These are phyloP conservation scores for Hypoxylon sp. DNA, from an alignment of 2,329 filamentous ascomycete genomes.

Conservation along the genomic window DNA sequence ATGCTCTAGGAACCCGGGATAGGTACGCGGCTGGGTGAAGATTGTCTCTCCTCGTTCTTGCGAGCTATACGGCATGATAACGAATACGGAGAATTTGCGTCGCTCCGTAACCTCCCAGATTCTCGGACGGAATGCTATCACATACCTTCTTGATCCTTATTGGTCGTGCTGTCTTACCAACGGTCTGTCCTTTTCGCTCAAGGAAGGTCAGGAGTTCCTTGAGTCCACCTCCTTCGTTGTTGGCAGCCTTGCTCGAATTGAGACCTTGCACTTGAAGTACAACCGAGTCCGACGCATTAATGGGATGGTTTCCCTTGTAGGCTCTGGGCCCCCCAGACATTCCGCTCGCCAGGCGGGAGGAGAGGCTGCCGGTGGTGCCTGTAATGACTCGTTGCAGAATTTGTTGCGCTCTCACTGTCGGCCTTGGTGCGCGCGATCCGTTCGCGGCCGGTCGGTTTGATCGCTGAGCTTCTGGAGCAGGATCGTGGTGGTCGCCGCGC, in stretches of 20 bases:
- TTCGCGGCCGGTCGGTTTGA: slow-evolving; percentile 33
- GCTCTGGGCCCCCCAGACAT: slow-evolving; percentile 46
- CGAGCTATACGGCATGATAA: slow-evolving; percentile 55
- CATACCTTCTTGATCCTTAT: slow-evolving; percentile 84
- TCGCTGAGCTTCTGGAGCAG: slow-evolving; percentile 36
- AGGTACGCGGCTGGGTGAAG: slow-evolving; percentile 54
- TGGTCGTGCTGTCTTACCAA: slow-evolving; percentile 63
- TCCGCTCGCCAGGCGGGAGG: slow-evolving; percentile 54
- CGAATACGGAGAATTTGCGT: slow-evolving; percentile 56
- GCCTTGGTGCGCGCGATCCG: slow-evolving; percentile 45
- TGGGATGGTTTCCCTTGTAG: slow-evolving; percentile 37
- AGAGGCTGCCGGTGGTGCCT: slow-evolving; percentile 51
- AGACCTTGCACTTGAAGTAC: slow-evolving; percentile 70
- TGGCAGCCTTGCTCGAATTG: slow-evolving; percentile 75
- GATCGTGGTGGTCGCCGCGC: slow-evolving; percentile 40
- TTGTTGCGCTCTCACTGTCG: slow-evolving; percentile 55
- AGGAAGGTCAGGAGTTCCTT: slow-evolving; percentile 75
- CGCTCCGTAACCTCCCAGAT: slow-evolving; percentile 58
- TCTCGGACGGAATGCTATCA: slow-evolving; percentile 60
- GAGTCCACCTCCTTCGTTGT: slow-evolving; percentile 75
- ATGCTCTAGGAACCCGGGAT: slow-evolving; percentile 53
- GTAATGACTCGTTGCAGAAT: slow-evolving; percentile 60
- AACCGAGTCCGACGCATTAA: slow-evolving; percentile 50
- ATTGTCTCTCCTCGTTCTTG: slow-evolving; percentile 57
- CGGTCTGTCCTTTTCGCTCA: slow-evolving; percentile 74